Evolutionary conservation across 495 filamentous ascomycete genomes (phyloP), one percentile per base, ranked within the genome.

Genomic region (Aspergillus asperescens): DNA sequence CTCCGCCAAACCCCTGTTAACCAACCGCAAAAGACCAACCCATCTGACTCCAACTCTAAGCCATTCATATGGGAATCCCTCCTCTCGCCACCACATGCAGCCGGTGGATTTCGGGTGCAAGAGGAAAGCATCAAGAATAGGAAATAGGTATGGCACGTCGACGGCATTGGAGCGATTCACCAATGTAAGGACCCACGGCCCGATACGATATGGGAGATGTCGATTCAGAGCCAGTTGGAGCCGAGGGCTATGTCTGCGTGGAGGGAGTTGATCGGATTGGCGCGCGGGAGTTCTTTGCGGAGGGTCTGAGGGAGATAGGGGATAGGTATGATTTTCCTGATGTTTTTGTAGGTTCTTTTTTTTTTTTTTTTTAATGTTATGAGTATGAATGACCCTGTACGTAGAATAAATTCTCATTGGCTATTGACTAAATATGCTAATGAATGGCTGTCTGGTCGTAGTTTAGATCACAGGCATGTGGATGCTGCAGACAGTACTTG

Each of bases 401-500:
- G n/a, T n/a, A n/a, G n/a, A n/a, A n/a, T n/a, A n/a, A n/a, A n/a
- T n/a, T n/a, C n/a, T n/a, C n/a, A n/a, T n/a, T n/a, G n/a, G n/a
- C n/a, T n/a, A n/a, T n/a, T 32, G 19, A 40, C 10, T 23, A 42
- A 41, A 10, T 9, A 32, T 4, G 27, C 40, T 50, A 68, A 6
- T 56, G 35, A 47, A 79, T 45, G 6, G 64, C 71, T 20, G 57
- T 73, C 65, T 81, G 78, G 54, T 80, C 58, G 13, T 72, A 70
- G 48, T 77, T 67, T 2, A 79, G 56, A 62, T 81, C 78, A 48
- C 78, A 81, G 27, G 75, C 71, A 63, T 81, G 78, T 18, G 77
- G 76, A 57, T 81, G 68, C 63, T 78, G 70, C 59, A 79, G 55
- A 52, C 78, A 81, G 52, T 77, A 80, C 68, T 79, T 80, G 7